These are phyloP conservation scores for Aspergillus sp. DNA, from an alignment of 2,329 filamentous ascomycete species.

Conservation along the genomic window DNA sequence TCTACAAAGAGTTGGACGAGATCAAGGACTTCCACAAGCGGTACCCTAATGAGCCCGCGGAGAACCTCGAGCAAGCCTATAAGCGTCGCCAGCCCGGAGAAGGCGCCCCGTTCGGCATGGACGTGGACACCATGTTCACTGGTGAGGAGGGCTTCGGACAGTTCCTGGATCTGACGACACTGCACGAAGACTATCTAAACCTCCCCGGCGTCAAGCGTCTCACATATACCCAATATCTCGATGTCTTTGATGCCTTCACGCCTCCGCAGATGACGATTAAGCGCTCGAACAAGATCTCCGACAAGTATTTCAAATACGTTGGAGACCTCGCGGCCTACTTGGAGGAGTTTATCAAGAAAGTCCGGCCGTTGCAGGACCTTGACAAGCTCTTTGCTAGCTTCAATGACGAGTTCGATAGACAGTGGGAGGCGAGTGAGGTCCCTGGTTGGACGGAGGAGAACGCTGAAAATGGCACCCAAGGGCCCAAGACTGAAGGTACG, in stretches of 20 bases:
- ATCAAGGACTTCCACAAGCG: constrained; percentile 85
- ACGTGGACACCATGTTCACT: constrained; percentile 89
- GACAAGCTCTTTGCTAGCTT: constrained; percentile 73
- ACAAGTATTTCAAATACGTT: constrained; percentile 89
- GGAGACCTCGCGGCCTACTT: constrained; percentile 77
- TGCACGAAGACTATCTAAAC: constrained; percentile 88
- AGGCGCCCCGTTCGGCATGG: constrained; percentile 60
- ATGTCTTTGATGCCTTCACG: constrained; percentile 83
- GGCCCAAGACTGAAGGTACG: constrained; percentile 51
- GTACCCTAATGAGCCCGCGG: constrained; percentile 91
- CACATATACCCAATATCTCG: constrained; percentile 89
- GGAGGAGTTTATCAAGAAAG: constrained; percentile 82
- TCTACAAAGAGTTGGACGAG: constrained; percentile 77
- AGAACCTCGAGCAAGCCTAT: constrained; percentile 92
- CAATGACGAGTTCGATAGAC: constrained; percentile 77
- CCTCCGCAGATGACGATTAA: constrained; percentile 72
- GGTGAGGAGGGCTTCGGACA: constrained; percentile 92
- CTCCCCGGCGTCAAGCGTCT: constrained; percentile 80
- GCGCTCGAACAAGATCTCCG: constrained; percentile 79
- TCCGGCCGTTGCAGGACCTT: constrained; percentile 79
- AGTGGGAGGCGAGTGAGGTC: constrained; percentile 78
- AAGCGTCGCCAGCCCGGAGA: constrained; percentile 66
- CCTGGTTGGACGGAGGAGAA: constrained; percentile 70
- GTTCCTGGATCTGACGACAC: constrained; percentile 81
- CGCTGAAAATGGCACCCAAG: constrained; percentile 37